These are phyloP conservation scores for Paspalum notatum DNA, from an alignment of 176 grass and related monocot species.

Conservation along the genomic window DNA sequence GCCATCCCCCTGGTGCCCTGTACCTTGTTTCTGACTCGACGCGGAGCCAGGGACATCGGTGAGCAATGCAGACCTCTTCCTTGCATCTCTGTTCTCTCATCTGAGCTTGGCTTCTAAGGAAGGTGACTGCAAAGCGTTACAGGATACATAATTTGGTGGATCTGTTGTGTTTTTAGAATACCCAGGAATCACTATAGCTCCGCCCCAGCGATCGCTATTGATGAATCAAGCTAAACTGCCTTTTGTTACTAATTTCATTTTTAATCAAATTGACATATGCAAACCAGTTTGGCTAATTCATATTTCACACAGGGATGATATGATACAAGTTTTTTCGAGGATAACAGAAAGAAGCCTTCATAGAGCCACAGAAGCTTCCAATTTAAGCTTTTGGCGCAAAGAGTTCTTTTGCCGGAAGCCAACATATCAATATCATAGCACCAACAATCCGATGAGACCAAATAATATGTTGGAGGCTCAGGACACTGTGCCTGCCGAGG, in stretches of 20 bases:
- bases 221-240: background rate
- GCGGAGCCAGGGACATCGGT: no score
- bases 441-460: constrained; percentile 26
- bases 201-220: background rate
- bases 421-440: background rate
- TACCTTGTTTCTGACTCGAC: no score
- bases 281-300: background rate
- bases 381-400: background rate
- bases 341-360: constrained; percentile 16
- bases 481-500: background rate
- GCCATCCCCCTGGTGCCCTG: no score
- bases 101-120: no score
- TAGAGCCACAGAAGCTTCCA: background rate
- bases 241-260: background rate
- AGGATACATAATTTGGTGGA: no score
- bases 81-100: no score
- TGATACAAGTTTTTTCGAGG: constrained; percentile 45
- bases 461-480: background rate
- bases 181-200: no score
- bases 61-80: no score
- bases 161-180: no score
- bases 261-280: background rate
- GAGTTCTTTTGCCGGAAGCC: background rate
- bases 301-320: constrained; percentile 17
- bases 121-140: no score